Percentiles rank a stretch among this genome's conserved stretches.
Evolutionary conservation across 2,329 filamentous ascomycete genomes (phyloP).

Genomic region (Colletotrichum plurivorum): DNA sequence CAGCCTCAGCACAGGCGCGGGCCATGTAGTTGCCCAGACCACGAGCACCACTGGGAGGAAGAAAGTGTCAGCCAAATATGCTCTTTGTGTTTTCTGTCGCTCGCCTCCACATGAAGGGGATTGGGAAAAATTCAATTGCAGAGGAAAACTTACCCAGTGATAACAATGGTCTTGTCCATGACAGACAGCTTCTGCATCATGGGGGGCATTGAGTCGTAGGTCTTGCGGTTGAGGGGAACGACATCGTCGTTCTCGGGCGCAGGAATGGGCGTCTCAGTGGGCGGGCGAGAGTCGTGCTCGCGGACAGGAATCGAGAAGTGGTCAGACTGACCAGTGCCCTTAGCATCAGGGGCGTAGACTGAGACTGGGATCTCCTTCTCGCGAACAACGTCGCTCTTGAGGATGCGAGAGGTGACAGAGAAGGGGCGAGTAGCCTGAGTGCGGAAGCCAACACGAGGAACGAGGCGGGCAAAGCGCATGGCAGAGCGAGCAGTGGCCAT

Average conservation of each 20-base stretch:
- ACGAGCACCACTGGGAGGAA: constrained; percentile 73
- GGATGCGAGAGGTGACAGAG: constrained; percentile 52
- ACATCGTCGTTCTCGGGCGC: constrained; percentile 63
- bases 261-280: constrained; percentile 56
- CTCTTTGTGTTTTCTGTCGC: background rate
- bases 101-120: background rate
- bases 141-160: constrained; percentile 73
- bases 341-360: constrained; percentile 63
- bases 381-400: constrained; percentile 67
- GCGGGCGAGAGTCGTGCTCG: constrained; percentile 54
- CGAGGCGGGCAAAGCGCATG: constrained; percentile 39
- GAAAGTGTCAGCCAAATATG: constrained; percentile 17
- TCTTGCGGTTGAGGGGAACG: constrained; percentile 65
- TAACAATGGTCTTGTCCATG: constrained; percentile 78
- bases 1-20: constrained; percentile 81
- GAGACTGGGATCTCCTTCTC: constrained; percentile 72
- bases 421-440: constrained; percentile 52
- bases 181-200: constrained; percentile 80
- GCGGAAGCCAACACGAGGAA: constrained; percentile 48
- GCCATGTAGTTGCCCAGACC: constrained; percentile 87
- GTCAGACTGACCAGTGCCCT: constrained; percentile 61
- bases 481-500: constrained; percentile 38
- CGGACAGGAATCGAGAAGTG: constrained; percentile 70
- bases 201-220: constrained; percentile 67
- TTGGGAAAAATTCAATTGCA: background rate